Evolutionary conservation across 1,284 basidiomycete genomes (phyloP).

Genomic region (Malassezia obtusa): DNA sequence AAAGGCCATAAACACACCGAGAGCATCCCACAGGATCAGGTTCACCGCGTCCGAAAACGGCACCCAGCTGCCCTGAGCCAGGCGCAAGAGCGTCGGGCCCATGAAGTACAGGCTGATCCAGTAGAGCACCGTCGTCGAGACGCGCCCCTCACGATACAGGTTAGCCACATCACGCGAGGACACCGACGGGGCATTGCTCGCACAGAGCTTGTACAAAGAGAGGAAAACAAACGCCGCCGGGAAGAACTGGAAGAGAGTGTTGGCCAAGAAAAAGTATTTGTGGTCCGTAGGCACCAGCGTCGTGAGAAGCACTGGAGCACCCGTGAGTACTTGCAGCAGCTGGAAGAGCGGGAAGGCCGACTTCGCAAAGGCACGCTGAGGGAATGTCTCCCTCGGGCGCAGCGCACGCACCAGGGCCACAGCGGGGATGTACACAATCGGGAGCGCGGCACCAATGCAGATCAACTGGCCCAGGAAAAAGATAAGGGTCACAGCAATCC

Average conservation of each 20-base stretch:
- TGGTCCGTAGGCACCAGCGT: constrained; percentile 2
- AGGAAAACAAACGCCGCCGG: constrained; percentile 1
- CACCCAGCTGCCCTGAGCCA: neutral
- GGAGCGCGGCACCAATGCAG: constrained; percentile 14
- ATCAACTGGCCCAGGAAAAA: constrained; percentile 11
- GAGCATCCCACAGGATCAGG: constrained; percentile 12
- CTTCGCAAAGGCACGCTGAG: constrained; percentile 6
- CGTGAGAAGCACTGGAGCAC: neutral
- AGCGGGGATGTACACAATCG: constrained; percentile 10
- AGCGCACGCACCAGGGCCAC: constrained; percentile 5
- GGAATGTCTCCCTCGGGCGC: constrained; percentile 2
- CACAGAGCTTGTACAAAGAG: neutral
- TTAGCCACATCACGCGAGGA: constrained; percentile 1
- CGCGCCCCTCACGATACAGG: constrained; percentile 2
- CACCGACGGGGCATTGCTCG: neutral
- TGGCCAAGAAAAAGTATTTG: neutral
- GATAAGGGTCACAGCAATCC: constrained; percentile 6
- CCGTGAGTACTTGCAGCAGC: neutral
- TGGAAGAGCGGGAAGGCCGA: neutral
- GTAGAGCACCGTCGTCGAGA: constrained; percentile 5
- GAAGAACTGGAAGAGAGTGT: constrained; percentile 15
- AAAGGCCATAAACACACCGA: constrained; percentile 3
- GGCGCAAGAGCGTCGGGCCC: neutral
- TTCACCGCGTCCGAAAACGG: constrained; percentile 5
- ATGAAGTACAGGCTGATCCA: constrained; percentile 5